Base-by-base conservation (phyloP, 202 grass and related monocot species). In the Panicum virgatum region DNA sequence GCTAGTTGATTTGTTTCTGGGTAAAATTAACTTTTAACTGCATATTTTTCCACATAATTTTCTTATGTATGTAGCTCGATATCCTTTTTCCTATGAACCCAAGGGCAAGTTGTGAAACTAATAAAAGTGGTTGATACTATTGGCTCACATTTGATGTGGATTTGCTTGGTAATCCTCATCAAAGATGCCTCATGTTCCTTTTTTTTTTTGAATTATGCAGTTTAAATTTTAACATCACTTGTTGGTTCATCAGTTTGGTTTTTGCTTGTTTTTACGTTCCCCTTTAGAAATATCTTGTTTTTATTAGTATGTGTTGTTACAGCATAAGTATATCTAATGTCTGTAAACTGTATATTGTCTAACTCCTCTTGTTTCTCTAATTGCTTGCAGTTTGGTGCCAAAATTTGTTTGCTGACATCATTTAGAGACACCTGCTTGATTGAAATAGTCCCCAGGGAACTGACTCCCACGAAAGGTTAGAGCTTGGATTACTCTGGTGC, bases 371-470 rank as follows among this genome's bases (percentile, higher is more conserved):
- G 1, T 58, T 44, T 89, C 4, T 78, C 34, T 14, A 52, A 46
- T 44, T 82, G 30, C 34, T 72, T 10, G 70, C 89, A 99, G 96
- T 99, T 96, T 78, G 90, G 93, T 80, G 96, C 93, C 70, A 99
- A 94, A 85, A 99, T 99, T 66, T 96, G 96, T 86, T 62, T 99
- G 77, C 43, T 99, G 54, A 99, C 93, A 20, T 99, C 96, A 73
- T 96, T 99, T 66, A 89, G 86, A 80, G 93, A 99, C 50, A 96
- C 83, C 19, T 94, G 96, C 83, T 85, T 94, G 74, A 99, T 99
- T 81, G 96, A 99, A 84, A 99, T 99, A 83, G 85, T 89, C 75
- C 96, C 96, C 16, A 99, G 80, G 74, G 96, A 99, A 14, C 64
- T 78, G 74, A 69, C 72, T 86, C 91, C 91, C 44, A 94, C 91